Percentiles rank a stretch among this genome's conserved stretches.
Conservation (phyloP, 1,139 yeast species). For the Suhomyces coccinellae region DNA sequence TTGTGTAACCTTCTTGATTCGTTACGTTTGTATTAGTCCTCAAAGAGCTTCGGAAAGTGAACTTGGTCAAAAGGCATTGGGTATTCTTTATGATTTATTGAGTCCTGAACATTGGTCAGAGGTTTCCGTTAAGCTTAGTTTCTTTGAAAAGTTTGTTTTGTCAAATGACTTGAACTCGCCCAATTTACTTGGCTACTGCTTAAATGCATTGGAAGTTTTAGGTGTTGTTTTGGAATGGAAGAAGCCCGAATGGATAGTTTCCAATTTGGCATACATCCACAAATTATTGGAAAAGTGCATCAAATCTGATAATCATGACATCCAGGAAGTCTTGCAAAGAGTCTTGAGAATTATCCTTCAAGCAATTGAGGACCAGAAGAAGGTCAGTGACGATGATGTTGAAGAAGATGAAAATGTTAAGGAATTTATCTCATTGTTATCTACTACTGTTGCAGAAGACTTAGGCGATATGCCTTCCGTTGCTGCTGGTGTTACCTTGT, state of each 20-base stretch:
- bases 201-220: constrained; percentile 88
- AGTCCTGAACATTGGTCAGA: constrained; percentile 83
- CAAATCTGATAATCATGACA: constrained; percentile 79
- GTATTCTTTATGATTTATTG: constrained; percentile 69
- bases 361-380: constrained; percentile 52
- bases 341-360: constrained; percentile 66
- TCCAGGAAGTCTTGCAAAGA: constrained; percentile 77
- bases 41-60: constrained; percentile 84
- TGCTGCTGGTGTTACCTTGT: constrained; percentile 86
- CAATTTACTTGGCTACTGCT: constrained; percentile 67
- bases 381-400: constrained; percentile 51
- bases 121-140: constrained; percentile 76
- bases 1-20: constrained; percentile 83
- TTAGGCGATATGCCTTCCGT: constrained; percentile 78
- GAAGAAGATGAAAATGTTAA: constrained; percentile 60
- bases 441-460: constrained; percentile 78
- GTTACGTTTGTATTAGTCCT: constrained; percentile 86
- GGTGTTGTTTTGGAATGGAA: constrained; percentile 84
- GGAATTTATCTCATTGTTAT: constrained; percentile 60
- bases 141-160: constrained; percentile 82
- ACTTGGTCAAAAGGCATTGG: constrained; percentile 77
- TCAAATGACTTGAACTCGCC: constrained; percentile 72
- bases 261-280: constrained; percentile 67
- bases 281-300: constrained; percentile 79
- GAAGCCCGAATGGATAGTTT: constrained; percentile 70